These are phyloP conservation scores for Cyclotella atomus DNA, from an alignment of 108 stramenopile species.

Conservation along the genomic window DNA sequence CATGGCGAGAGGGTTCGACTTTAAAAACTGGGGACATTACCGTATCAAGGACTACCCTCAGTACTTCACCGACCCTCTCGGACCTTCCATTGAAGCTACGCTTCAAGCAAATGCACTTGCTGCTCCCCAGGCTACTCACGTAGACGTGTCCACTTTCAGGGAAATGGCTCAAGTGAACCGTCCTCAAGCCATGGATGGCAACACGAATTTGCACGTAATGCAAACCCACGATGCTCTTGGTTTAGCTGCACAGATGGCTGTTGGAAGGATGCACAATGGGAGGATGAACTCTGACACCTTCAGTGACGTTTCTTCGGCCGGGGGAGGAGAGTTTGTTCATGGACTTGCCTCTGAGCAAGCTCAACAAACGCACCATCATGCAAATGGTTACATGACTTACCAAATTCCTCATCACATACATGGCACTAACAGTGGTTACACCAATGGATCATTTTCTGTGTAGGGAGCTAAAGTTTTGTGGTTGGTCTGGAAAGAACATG, in stretches of 20 bases:
- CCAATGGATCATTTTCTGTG: too few species aligned
- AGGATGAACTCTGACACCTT: too few species aligned
- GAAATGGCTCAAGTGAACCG: not conserved
- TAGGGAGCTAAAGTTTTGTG: too few species aligned
- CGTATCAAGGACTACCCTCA: conserved; percentile 41
- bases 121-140: not conserved
- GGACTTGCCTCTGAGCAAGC: too few species aligned
- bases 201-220: not conserved
- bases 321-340: too few species aligned
- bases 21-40: conserved; percentile 43
- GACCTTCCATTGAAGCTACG: not conserved
- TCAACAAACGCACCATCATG: too few species aligned
- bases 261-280: too few species aligned
- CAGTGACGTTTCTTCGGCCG: too few species aligned
- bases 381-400: too few species aligned
- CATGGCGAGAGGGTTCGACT: conserved; percentile 80
- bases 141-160: not conserved
- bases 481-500: too few species aligned
- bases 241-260: conserved; percentile 19
- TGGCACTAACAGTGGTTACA: too few species aligned
- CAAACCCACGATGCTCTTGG: not conserved
- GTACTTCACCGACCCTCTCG: conserved; percentile 30
- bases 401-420: too few species aligned
- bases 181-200: not conserved
- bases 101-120: conserved; percentile 5